Percentiles rank a stretch among this genome's conserved stretches.
Conservation (phyloP, 192 early-diverging fungal species). For the Coemansia sp. region DNA sequence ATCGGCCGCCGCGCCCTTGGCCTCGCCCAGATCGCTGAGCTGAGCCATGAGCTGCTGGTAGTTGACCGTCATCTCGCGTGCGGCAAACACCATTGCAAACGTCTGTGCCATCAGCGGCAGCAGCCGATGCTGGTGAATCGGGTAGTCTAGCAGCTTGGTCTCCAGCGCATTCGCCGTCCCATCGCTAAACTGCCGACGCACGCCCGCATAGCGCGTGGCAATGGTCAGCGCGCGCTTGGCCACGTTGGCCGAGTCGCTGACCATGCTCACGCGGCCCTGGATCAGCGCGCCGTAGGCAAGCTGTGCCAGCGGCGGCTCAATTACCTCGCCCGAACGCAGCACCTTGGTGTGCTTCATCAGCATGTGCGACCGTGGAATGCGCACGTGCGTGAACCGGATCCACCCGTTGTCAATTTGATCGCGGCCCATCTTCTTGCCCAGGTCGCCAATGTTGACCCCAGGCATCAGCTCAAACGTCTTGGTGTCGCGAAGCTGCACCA, state of each 20-base stretch:
- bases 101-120: conserved; percentile 87
- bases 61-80: conserved; percentile 72
- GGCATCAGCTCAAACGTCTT: conserved; percentile 74
- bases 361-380: conserved; percentile 86
- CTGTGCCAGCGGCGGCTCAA: conserved; percentile 77
- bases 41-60: conserved; percentile 74
- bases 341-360: conserved; percentile 92
- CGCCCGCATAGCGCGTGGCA: conserved; percentile 84
- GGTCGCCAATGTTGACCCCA: conserved; percentile 86
- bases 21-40: conserved; percentile 65
- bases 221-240: conserved; percentile 88
- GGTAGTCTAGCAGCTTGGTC: conserved; percentile 89
- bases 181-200: conserved; percentile 82
- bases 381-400: conserved; percentile 90
- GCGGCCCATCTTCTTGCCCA: conserved; percentile 91
- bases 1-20: conserved; percentile 49
- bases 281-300: conserved; percentile 86
- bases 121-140: conserved; percentile 90
- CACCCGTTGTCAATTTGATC: conserved; percentile 91
- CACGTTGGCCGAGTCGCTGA: conserved; percentile 78
- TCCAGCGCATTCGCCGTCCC: conserved; percentile 62
- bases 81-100: conserved; percentile 88
- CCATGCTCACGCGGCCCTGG: conserved; percentile 77
- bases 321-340: conserved; percentile 68
- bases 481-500: conserved; percentile 81